Conservation (phyloP, 2,329 filamentous ascomycete species). For the Alternaria burnsii region DNA sequence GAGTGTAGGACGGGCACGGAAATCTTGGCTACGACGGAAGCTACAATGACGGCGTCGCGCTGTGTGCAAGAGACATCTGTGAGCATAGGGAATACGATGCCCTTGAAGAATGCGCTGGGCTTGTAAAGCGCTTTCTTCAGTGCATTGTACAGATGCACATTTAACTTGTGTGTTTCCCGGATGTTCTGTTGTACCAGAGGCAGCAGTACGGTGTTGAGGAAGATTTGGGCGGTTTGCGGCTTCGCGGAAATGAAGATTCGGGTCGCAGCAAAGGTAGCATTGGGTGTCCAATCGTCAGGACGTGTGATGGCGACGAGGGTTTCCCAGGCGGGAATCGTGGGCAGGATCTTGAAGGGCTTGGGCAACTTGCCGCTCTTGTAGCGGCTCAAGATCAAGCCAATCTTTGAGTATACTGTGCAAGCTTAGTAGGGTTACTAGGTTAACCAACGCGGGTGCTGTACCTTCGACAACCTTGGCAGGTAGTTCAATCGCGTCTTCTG, state of each 20-base stretch:
- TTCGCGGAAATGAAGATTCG: conserved; percentile 90
- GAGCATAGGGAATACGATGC: conserved; percentile 89
- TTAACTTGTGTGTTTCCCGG: conserved; percentile 90
- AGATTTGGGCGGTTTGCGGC: conserved; percentile 80
- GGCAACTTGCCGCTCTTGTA: conserved; percentile 97
- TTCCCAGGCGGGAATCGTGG: conserved; percentile 91
- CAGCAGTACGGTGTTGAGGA: conserved; percentile 85
- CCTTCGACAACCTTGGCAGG: conserved; percentile 87
- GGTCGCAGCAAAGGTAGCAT: conserved; percentile 87
- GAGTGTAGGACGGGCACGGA: conserved; percentile 92
- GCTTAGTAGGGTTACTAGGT: conserved; percentile 15
- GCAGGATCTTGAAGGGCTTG: conserved; percentile 97
- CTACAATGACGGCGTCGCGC: conserved; percentile 90
- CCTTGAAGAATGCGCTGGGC: conserved; percentile 96
- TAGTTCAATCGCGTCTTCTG: conserved; percentile 84
- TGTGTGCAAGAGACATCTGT: conserved; percentile 87
- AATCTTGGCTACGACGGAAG: conserved; percentile 82
- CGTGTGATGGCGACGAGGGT: conserved; percentile 85
- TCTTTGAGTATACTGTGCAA: conserved; percentile 79
- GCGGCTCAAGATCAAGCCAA: conserved; percentile 85
- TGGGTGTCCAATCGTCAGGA: conserved; percentile 79
- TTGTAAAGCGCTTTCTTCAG: conserved; percentile 94
- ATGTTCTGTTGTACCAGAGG: conserved; percentile 95
- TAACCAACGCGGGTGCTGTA: conserved; percentile 3
- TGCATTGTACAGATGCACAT: conserved; percentile 92